Evolutionary conservation across 2,329 filamentous ascomycete genomes (phyloP).

Genomic region (Colletotrichum cuscutae): DNA sequence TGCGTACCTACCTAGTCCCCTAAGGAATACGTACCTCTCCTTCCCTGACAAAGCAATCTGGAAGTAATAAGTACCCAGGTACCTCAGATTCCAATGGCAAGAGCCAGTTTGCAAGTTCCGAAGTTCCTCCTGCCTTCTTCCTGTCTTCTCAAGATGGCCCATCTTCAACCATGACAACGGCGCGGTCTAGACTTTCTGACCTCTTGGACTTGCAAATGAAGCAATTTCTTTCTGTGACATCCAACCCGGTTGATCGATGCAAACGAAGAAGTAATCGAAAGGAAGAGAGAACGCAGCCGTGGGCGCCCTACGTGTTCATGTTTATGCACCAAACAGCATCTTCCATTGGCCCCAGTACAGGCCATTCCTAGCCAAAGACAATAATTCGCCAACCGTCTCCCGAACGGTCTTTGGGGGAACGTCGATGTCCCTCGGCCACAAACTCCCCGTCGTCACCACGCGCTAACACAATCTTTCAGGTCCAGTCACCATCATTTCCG

Average conservation of each 20-base stretch:
- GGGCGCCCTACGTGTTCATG: neutral
- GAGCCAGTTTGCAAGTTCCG: neutral
- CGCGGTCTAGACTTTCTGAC: neutral
- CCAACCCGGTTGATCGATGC: neutral
- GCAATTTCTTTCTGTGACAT: neutral
- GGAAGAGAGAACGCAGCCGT: neutral
- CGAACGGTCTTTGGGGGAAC: neutral
- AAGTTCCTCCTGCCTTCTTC: neutral
- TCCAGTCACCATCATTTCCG: neutral
- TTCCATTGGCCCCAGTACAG: neutral
- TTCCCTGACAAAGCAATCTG: neutral
- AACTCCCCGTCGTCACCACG: constrained; percentile 9
- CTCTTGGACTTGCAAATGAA: neutral
- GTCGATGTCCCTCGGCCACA: constrained; percentile 1
- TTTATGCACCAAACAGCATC: neutral
- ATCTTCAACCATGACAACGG: neutral
- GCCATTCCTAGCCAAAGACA: neutral
- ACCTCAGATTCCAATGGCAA: neutral
- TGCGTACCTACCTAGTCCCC: too few species aligned
- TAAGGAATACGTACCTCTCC: neutral
- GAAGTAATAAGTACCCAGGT: neutral
- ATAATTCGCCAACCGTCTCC: neutral
- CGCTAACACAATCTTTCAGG: constrained; percentile 2
- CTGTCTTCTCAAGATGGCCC: neutral
- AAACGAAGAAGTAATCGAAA: neutral